A percentile compares a stretch with the other conserved stretches of the same genome.
Evolutionary conservation across 1,284 basidiomycete species (phyloP).

Genomic region (Pseudozyma thailandica): DNA sequence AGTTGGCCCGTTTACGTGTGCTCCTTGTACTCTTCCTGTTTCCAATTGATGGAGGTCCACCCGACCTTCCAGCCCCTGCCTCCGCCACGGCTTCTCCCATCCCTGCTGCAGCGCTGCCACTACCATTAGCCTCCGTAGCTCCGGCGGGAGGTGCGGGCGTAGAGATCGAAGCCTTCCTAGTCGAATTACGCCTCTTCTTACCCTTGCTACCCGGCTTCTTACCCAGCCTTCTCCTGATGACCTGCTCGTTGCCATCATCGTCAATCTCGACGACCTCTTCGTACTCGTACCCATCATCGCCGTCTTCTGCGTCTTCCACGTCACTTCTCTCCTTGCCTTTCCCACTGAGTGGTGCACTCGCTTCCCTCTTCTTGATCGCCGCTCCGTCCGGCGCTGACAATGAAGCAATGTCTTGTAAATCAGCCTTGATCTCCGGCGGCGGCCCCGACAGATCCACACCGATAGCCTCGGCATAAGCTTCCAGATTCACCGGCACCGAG

Average conservation of each 20-base stretch:
- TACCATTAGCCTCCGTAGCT: neutral
- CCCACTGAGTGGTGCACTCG: slow-evolving; percentile 12
- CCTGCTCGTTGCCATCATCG: slow-evolving; percentile 48
- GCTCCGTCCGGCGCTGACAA: slow-evolving; percentile 11
- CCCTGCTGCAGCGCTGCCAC: neutral
- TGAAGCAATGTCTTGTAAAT: slow-evolving; percentile 33
- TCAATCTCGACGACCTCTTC: slow-evolving; percentile 55
- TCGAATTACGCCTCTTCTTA: slow-evolving; percentile 27
- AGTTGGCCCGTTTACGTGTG: slow-evolving; percentile 9
- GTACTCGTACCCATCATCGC: slow-evolving; percentile 47
- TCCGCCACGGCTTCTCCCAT: neutral
- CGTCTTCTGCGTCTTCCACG: slow-evolving; percentile 37
- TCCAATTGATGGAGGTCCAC: slow-evolving; percentile 29
- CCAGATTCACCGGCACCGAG: slow-evolving; percentile 59
- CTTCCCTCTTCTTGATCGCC: slow-evolving; percentile 38
- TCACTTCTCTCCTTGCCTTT: slow-evolving; percentile 39
- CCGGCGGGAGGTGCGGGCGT: slow-evolving; percentile 18
- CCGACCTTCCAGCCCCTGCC: slow-evolving; percentile 2
- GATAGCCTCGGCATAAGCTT: slow-evolving; percentile 59
- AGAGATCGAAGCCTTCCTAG: slow-evolving; percentile 22
- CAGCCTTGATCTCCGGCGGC: slow-evolving; percentile 57
- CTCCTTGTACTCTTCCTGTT: slow-evolving; percentile 20
- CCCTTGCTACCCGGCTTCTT: slow-evolving; percentile 35
- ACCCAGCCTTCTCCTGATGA: slow-evolving; percentile 32
- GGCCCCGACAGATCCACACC: slow-evolving; percentile 66